Evolutionary conservation across 768 basidiomycete genomes (phyloP).

Genomic region (Kwoniella pini): DNA sequence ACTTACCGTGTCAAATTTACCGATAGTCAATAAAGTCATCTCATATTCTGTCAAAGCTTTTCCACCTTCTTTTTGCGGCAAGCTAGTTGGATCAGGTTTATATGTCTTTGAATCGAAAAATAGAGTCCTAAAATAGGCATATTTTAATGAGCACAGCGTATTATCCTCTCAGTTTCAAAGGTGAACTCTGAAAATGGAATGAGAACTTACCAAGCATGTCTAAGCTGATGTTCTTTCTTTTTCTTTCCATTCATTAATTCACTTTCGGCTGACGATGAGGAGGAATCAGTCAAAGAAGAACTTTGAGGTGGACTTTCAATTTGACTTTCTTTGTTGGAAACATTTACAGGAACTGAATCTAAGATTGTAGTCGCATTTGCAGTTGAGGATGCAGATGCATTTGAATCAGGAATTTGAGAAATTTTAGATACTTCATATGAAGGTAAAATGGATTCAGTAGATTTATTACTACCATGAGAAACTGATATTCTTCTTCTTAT

Average conservation of each 20-base stretch:
- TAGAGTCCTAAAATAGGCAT: constrained; percentile 75
- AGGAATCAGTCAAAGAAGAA: constrained; percentile 8
- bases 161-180: no score
- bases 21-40: constrained; percentile 75
- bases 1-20: constrained; percentile 77
- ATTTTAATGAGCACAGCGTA: no score
- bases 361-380: background rate
- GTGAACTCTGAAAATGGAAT: no score
- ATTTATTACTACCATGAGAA: constrained; percentile 6
- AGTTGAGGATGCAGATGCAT: background rate
- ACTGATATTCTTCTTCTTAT: constrained; percentile 32
- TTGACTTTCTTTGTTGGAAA: no score
- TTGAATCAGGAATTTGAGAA: background rate
- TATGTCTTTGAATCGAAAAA: constrained; percentile 78
- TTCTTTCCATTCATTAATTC: background rate
- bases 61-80: constrained; percentile 58
- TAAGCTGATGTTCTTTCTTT: constrained; percentile 65
- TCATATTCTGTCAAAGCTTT: constrained; percentile 53
- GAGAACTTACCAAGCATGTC: constrained; percentile 72
- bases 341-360: background rate
- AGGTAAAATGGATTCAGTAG: background rate
- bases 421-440: background rate
- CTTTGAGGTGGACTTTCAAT: constrained; percentile 12
- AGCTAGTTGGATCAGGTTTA: constrained; percentile 60
- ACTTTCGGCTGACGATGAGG: background rate